Base-by-base conservation (phyloP, 345 rosid species). In the Alliaria petiolata region DNA sequence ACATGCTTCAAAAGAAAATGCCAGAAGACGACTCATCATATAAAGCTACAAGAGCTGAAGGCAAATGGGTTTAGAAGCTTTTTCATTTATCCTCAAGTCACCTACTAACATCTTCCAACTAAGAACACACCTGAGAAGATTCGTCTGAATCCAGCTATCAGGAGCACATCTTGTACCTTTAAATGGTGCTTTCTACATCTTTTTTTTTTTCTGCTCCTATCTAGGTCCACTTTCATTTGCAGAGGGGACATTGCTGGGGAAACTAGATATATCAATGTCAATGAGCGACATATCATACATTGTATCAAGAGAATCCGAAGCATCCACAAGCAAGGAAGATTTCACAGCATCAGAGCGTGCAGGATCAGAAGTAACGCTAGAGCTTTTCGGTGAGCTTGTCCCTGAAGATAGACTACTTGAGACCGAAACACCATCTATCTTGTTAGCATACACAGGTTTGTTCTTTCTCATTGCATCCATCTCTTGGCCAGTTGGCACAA, bases 401-500 rank as follows among this genome's bases (percentile, higher is more conserved):
- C 69, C 85, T 53, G 95, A 89, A 39, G 96, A 86, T 17, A 93
- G 69, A 68, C 77, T 76, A 81, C 88, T 84, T 14, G 92, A 81
- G 34, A 87, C 85, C 61, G 89, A 95, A 70, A 91, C 79, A 46
- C 91, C 98, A 52, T 92, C 98, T 70, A 88, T 66, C 81, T 86
- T 91, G 85, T 83, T 86, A 62, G 88, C 97, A 59, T 81, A 79
- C 59, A 85, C 51, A 8, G 59, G 75, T 63, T 88, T 85, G 87
- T 85, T 90, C 81, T 80, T 95, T 79, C 98, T 86, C 65, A 86
- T 89, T 34, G 85, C 88, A 79, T 92, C 99, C 99, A 95, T 95
- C 76, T 92, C 99, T 39, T 84, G 96, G 4, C 99, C 98, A 19
- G 98, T 95, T 44, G 99, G 99, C 78, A 92, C 99, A 81, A 92